A percentile compares a stretch with the other conserved stretches of the same genome.
These are phyloP conservation scores for Clonostachys byssicola DNA, from an alignment of 2,329 filamentous ascomycete genomes.

Conservation along the genomic window DNA sequence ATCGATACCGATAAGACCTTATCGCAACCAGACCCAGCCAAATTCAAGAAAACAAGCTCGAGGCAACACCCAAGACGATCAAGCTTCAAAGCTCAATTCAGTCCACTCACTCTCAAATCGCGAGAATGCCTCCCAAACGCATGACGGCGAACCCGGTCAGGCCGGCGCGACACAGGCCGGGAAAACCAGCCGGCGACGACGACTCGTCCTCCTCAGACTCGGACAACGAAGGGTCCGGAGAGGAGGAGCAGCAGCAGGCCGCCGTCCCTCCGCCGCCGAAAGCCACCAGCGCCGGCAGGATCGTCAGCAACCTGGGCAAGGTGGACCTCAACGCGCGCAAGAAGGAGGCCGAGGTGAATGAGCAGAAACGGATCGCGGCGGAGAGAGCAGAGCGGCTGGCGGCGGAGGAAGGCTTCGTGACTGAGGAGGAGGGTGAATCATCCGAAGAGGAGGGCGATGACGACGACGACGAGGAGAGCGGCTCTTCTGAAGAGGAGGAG, in stretches of 20 bases:
- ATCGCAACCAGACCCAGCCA: no score
- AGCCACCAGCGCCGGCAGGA: constrained; percentile 49
- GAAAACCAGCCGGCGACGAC: constrained; percentile 63
- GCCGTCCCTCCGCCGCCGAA: constrained; percentile 52
- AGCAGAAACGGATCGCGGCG: constrained; percentile 31
- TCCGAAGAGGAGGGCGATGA: constrained; percentile 11
- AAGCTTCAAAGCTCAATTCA: no score
- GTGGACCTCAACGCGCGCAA: constrained; percentile 46
- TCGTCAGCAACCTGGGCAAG: constrained; percentile 48
- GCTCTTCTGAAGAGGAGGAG: constrained; percentile 34
- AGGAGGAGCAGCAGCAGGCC: constrained; percentile 17
- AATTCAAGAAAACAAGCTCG: no score
- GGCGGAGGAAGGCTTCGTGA: constrained; percentile 47
- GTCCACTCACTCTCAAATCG: no score
- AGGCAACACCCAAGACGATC: no score
- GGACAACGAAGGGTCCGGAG: constrained; percentile 25
- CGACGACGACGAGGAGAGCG: constrained; percentile 39
- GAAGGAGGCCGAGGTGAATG: constrained; percentile 39
- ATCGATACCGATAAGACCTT: neutral
- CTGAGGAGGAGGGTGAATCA: constrained; percentile 26
- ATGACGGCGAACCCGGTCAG: constrained; percentile 90
- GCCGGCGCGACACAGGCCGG: constrained; percentile 79
- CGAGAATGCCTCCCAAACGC: constrained; percentile 64
- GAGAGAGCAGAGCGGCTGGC: constrained; percentile 46
- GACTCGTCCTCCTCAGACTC: constrained; percentile 46